These are phyloP conservation scores for Penium margaritaceum DNA, from an alignment of 139 green algal genomes.

Conservation along the genomic window DNA sequence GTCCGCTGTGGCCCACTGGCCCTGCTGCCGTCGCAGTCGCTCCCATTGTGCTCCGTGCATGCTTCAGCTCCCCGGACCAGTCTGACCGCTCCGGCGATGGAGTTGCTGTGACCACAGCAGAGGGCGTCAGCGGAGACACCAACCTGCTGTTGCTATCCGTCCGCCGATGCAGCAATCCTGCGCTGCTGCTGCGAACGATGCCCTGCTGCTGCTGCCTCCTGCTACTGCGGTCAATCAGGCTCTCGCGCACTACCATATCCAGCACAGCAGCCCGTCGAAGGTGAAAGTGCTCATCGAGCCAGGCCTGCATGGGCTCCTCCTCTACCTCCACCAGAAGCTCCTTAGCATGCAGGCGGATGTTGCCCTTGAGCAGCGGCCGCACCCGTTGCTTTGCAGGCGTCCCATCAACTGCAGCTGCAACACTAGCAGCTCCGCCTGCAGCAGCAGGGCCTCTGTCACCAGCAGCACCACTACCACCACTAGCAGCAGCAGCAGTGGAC, in stretches of 20 bases:
- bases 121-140: no score
- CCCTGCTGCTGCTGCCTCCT: no score
- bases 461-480: not conserved
- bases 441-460: not conserved
- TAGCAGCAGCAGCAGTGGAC: not conserved
- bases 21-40: no score
- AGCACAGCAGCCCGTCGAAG: conserved; percentile 14
- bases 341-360: conserved; percentile 11
- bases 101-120: no score
- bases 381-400: not conserved
- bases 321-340: conserved; percentile 36
- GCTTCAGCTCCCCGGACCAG: no score
- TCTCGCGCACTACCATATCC: conserved; percentile 34
- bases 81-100: no score
- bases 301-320: conserved; percentile 42
- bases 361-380: conserved; percentile 8
- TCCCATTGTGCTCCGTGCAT: no score
- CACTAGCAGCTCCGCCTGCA: not conserved
- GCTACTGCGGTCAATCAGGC: conserved; percentile 17
- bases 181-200: no score
- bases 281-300: conserved; percentile 32
- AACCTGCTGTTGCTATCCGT: no score
- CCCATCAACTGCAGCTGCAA: not conserved
- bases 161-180: no score
- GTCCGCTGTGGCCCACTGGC: no score